These are phyloP conservation scores for Alternaria tenuissima DNA, from an alignment of 2,329 filamentous ascomycete genomes.

Conservation along the genomic window DNA sequence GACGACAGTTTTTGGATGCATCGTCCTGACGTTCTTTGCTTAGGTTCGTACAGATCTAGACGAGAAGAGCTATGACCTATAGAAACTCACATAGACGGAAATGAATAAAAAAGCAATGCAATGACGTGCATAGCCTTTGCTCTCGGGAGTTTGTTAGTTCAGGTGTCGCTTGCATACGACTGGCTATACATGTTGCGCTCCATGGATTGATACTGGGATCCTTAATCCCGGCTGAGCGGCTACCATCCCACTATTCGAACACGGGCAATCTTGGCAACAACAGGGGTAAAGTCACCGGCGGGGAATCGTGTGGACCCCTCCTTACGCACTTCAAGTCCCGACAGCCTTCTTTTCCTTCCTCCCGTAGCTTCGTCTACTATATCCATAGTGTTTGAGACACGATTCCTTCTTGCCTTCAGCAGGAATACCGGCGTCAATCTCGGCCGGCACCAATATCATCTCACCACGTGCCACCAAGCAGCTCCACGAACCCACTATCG, in stretches of 20 bases:
- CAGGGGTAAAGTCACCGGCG: conserved; percentile 10
- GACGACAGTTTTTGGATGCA: not conserved
- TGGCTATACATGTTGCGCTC: not conserved
- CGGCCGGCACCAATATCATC: not conserved
- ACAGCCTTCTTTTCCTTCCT: not conserved
- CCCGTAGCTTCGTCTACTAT: not conserved
- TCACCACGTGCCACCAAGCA: conserved; percentile 1
- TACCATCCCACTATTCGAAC: not conserved
- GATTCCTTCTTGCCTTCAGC: not conserved
- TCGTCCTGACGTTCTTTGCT: not conserved
- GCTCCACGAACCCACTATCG: not conserved
- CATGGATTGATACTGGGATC: not conserved
- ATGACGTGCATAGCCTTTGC: not conserved
- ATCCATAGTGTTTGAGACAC: not conserved
- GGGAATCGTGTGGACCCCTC: conserved; percentile 20
- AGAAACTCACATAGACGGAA: conserved; percentile 1
- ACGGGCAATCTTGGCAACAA: conserved; percentile 7
- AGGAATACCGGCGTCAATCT: not conserved
- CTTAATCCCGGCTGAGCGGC: conserved; percentile 1
- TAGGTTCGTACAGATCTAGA: not conserved
- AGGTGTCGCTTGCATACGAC: not conserved
- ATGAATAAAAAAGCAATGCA: not conserved
- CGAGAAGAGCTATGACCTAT: not conserved
- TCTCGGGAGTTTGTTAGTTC: not conserved
- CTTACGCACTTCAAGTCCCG: conserved; percentile 4